Percentiles rank a stretch among this genome's conserved stretches.
Conservation (phyloP, 768 basidiomycete genomes). For the Boletus rubropictus region DNA sequence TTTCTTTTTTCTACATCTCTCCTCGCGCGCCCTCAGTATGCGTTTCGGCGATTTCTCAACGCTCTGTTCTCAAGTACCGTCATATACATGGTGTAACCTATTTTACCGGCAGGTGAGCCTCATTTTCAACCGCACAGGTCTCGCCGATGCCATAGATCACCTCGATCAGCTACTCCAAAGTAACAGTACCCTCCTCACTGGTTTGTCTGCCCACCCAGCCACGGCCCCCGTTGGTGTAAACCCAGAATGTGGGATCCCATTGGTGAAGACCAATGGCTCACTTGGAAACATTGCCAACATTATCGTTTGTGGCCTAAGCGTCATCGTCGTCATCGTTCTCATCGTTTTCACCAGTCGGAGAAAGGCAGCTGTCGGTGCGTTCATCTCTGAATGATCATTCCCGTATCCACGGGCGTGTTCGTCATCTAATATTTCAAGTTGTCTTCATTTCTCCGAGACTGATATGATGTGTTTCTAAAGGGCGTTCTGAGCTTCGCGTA, state of each 20-base stretch:
- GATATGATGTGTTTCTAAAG: constrained; percentile 27
- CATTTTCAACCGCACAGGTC: constrained; percentile 4
- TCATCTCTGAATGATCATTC: not conserved
- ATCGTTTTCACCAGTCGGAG: constrained; percentile 55
- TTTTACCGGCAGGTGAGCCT: constrained; percentile 77
- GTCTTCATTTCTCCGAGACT: not conserved
- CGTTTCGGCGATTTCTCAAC: constrained; percentile 70
- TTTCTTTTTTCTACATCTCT: not conserved
- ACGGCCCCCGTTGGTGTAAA: constrained; percentile 80
- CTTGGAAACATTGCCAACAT: constrained; percentile 86
- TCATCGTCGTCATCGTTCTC: constrained; percentile 54
- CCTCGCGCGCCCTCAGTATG: constrained; percentile 31
- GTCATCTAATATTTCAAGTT: not conserved
- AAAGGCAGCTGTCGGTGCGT: constrained; percentile 84
- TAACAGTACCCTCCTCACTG: constrained; percentile 32
- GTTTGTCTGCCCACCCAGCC: constrained; percentile 37
- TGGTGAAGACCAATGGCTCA: constrained; percentile 50
- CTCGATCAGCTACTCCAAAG: constrained; percentile 37
- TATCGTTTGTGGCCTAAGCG: constrained; percentile 68
- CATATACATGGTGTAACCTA: constrained; percentile 91
- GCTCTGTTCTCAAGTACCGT: constrained; percentile 64
- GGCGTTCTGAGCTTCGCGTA: constrained; percentile 63
- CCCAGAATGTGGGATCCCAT: constrained; percentile 70
- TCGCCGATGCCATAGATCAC: constrained; percentile 19
- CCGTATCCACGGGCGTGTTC: not conserved